A percentile compares a stretch with the other conserved stretches of the same genome.
Evolutionary conservation across 257 asterid genomes (phyloP).

Genomic region (Mitragyna speciosa): DNA sequence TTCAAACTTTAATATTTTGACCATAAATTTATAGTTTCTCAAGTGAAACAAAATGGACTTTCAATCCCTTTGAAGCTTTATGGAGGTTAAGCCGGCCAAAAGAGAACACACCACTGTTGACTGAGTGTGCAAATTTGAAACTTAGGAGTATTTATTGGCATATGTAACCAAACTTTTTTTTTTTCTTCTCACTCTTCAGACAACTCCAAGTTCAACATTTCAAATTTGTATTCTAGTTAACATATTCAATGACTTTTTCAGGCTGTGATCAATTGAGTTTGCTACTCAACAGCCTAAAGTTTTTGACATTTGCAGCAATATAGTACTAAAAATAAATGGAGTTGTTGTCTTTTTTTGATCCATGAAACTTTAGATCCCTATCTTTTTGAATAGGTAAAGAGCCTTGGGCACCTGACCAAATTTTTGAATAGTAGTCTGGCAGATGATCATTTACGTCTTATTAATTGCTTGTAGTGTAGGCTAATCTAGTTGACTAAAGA

Average conservation of each 20-base stretch:
- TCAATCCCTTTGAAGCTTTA: neutral
- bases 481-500: too few species aligned
- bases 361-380: too few species aligned
- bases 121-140: neutral
- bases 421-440: too few species aligned
- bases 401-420: too few species aligned
- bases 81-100: neutral
- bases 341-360: neutral
- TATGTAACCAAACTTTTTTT: neutral
- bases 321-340: neutral
- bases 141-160: too few species aligned
- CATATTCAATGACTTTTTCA: neutral
- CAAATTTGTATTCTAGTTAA: neutral
- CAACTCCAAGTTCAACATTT: neutral
- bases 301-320: neutral
- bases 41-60: neutral
- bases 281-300: neutral
- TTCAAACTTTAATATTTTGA: neutral
- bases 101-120: neutral
- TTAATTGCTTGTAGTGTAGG: too few species aligned
- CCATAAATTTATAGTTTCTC: neutral
- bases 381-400: too few species aligned
- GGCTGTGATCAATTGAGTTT: neutral
- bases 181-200: neutral
- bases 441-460: too few species aligned